Conservation (phyloP, 139 green algal genomes). For the Chlorella sorokiniana region DNA sequence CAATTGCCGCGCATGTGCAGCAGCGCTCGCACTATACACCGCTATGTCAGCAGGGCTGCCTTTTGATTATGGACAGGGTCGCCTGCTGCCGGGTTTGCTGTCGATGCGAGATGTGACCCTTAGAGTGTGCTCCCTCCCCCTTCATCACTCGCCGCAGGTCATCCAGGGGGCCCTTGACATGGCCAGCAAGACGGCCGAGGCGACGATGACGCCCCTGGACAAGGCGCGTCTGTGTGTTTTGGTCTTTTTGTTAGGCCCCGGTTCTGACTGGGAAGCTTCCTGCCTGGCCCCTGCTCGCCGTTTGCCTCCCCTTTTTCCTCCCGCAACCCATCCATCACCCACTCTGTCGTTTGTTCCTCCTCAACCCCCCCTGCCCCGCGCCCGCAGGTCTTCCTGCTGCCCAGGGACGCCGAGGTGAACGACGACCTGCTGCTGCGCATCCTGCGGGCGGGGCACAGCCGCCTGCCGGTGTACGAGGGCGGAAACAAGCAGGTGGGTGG, state of each 20-base stretch:
- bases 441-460: conserved; percentile 73
- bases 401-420: conserved; percentile 68
- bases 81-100: no score
- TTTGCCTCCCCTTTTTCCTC: neutral
- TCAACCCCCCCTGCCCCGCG: neutral
- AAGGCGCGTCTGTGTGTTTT: no score
- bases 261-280: neutral
- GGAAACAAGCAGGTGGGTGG: conserved; percentile 7
- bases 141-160: conserved; percentile 12
- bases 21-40: no score
- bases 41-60: no score
- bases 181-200: conserved; percentile 55
- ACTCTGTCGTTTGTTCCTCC: neutral
- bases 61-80: no score
- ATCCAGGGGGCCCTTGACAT: conserved; percentile 68
- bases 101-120: neutral
- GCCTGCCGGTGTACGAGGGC: conserved; percentile 77
- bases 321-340: neutral
- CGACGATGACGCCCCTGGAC: conserved; percentile 64
- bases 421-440: conserved; percentile 58
- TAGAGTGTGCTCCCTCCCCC: neutral
- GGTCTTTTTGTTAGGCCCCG: no score
- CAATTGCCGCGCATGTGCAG: no score
- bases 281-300: neutral
- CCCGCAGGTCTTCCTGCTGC: conserved; percentile 85